Conservation (phyloP, 2,329 filamentous ascomycete genomes). For the Curvularia sp. region DNA sequence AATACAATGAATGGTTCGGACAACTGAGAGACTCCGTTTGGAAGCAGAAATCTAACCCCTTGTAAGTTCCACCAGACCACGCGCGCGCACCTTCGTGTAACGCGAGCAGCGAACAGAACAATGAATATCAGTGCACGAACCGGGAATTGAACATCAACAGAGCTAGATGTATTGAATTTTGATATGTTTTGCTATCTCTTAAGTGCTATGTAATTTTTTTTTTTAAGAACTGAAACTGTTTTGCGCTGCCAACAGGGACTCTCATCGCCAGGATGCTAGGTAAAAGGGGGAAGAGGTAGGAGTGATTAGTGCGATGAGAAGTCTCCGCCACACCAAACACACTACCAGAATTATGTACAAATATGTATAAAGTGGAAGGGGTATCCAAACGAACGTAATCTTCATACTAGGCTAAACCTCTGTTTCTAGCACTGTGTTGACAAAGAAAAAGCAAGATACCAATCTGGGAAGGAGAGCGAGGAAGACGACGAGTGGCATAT, state of each 20-base stretch:
- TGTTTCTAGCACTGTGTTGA: constrained; percentile 7
- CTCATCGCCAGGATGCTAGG: background rate
- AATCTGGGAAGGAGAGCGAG: background rate
- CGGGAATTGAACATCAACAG: background rate
- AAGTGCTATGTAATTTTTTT: background rate
- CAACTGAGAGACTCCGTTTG: no score
- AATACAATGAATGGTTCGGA: no score
- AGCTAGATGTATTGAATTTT: background rate
- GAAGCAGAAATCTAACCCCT: no score
- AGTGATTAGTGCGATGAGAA: constrained; percentile 2
- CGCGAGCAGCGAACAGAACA: background rate
- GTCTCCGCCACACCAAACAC: constrained; percentile 1
- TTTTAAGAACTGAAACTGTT: background rate
- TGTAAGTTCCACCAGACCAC: no score
- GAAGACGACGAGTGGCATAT: constrained; percentile 4
- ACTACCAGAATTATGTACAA: constrained; percentile 30
- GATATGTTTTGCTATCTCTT: constrained; percentile 4
- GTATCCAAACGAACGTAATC: constrained; percentile 28
- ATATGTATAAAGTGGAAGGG: constrained; percentile 24
- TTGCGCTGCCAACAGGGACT: background rate
- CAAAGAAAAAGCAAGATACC: background rate
- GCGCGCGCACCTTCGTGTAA: no score
- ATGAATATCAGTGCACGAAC: background rate
- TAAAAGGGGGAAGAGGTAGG: background rate
- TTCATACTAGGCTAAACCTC: constrained; percentile 13